Base-by-base conservation (phyloP, 78 protist species). In the Speleostelium caveatum region DNA sequence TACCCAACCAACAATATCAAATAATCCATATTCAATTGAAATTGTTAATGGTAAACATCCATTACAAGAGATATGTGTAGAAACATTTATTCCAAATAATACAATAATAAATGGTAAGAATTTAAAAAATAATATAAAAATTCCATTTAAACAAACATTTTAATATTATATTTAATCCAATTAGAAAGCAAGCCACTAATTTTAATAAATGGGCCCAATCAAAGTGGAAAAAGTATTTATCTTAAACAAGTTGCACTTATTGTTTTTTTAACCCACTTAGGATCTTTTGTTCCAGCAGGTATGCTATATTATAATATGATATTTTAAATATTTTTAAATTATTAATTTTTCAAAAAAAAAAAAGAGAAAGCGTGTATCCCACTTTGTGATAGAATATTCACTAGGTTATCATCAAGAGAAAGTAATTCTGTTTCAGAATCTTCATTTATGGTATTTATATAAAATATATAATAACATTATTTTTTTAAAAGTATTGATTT, bases 381-480 rank as follows among this genome's bases (percentile, higher is more conserved):
- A 30, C 7, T 80, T 1, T 80, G 59, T 80, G 89, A 80, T 56
- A 69, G 39, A 24, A 80, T 80, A 41, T 80, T 66, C 30, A 80
- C 89, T 1, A 66, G 89, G 39, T 33, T 80, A 8, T 55, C 89
- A 38, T 55, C 89, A 56, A 80, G 89, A 68, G 89, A 80, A 60
- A 56, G 77, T 30, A 67, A 68, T 36, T 59, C 69, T 5, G 42
- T 80, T 30, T 80, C 77, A 17, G 89, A 80, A 58, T 80, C 89
- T 19, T 80, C 89, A 24, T 80, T 80, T 58, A 80, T 80, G 89
- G 30, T 26, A 22, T 61, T 7, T 61, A 21, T 28, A 19, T 14
- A 17, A 14, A 21, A 14, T 17, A 14, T 53, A 53, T 53, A 53
- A 53, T 53, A 53, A 21, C 17, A 53, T 53, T 17, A 53, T 14